phyloP scores from a whole-genome alignment of 176 grass and related monocot genomes.

The Cenchrus fungigraminus region DNA sequence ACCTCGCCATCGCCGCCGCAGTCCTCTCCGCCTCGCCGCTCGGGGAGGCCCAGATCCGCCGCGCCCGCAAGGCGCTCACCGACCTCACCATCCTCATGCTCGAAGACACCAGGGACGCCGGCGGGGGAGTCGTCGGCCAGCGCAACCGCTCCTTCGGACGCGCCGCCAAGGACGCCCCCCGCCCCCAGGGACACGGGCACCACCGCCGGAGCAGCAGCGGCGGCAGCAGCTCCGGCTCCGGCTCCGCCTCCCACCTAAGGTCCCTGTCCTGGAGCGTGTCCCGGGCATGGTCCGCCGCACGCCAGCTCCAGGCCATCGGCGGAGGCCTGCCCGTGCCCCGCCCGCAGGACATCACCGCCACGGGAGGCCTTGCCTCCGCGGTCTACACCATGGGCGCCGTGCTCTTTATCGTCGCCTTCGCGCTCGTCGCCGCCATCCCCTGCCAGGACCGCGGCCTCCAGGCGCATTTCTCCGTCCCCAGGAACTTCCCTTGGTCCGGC shows the following conservation, averaged over 20 bases:
- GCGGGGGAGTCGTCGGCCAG: constrained; percentile 46
- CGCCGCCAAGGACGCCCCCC: neutral
- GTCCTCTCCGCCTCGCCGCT: constrained; percentile 44
- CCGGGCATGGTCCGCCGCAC: constrained; percentile 83
- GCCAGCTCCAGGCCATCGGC: constrained; percentile 89
- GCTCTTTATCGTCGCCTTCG: constrained; percentile 68
- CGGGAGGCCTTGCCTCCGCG: constrained; percentile 54
- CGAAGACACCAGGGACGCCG: constrained; percentile 66
- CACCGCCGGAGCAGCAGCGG: constrained; percentile 77
- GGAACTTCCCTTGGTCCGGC: constrained; percentile 66
- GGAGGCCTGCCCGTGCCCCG: constrained; percentile 67
- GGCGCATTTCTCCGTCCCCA: constrained; percentile 65
- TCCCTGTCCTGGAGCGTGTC: constrained; percentile 95
- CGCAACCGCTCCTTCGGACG: constrained; percentile 86
- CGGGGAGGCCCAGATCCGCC: constrained; percentile 82
- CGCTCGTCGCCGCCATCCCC: constrained; percentile 75
- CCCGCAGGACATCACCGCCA: constrained; percentile 52
- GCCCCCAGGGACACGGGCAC: constrained; percentile 36
- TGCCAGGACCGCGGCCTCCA: constrained; percentile 93
- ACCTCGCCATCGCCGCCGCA: constrained; percentile 66
- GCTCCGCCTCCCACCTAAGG: constrained; percentile 59
- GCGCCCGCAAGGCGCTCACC: constrained; percentile 83
- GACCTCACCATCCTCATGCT: constrained; percentile 98
- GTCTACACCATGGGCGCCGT: constrained; percentile 72
- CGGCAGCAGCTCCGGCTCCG: constrained; percentile 39